phyloP scores from a whole-genome alignment of 352 stramenopile genomes.

The Peronospora farinosa region DNA sequence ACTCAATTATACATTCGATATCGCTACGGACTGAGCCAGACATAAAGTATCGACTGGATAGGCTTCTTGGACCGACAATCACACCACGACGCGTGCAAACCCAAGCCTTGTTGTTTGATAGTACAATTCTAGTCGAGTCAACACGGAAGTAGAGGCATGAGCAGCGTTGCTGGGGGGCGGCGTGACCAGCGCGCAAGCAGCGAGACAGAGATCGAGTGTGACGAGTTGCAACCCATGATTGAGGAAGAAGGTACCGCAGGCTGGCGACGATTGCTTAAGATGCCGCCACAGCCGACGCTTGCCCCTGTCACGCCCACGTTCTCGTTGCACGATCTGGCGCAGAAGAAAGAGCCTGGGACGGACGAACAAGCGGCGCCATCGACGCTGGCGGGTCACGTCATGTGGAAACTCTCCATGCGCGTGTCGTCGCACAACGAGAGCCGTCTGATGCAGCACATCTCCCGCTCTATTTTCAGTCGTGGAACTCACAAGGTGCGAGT shows the following conservation, averaged over 20 bases:
- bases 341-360: constrained; percentile 15
- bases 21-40: background rate
- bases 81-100: constrained; percentile 15
- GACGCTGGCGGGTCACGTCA: constrained; percentile 45
- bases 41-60: constrained; percentile 27
- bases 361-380: constrained; percentile 12
- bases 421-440: constrained; percentile 67
- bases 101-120: constrained; percentile 1
- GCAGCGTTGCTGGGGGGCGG: constrained; percentile 20
- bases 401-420: constrained; percentile 58
- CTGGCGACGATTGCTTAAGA: constrained; percentile 30
- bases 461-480: constrained; percentile 54
- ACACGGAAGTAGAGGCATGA: constrained; percentile 25
- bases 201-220: constrained; percentile 41
- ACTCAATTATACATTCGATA: background rate
- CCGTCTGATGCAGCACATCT: constrained; percentile 56
- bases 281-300: constrained; percentile 20
- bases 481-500: constrained; percentile 44
- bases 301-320: constrained; percentile 24
- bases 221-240: constrained; percentile 34
- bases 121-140: constrained; percentile 1
- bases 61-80: constrained; percentile 22
- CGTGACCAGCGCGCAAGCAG: constrained; percentile 30
- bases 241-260: constrained; percentile 20
- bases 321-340: constrained; percentile 25